Conservation (phyloP, 164 flowering plant genomes). For the Macadamia integrifolia region DNA sequence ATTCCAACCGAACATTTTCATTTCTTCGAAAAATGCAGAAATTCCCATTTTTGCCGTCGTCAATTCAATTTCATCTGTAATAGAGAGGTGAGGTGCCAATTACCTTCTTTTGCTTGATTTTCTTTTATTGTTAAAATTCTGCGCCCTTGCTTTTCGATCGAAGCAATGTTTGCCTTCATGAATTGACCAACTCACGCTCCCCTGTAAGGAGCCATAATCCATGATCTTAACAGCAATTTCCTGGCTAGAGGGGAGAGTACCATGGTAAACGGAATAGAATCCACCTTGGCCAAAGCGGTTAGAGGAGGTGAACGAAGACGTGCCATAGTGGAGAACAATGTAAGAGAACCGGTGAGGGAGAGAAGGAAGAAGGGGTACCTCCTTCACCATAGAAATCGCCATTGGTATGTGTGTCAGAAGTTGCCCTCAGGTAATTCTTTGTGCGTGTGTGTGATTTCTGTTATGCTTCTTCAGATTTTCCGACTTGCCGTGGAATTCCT, state of each 20-base stretch:
- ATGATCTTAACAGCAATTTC: conserved; percentile 68
- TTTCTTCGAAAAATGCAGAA: too few relatives aligned
- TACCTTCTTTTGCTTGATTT: neutral
- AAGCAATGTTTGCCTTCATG: neutral
- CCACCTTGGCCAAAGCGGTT: too few relatives aligned
- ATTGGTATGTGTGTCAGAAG: conserved; percentile 4
- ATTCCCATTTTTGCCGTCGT: too few relatives aligned
- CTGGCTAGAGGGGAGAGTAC: conserved; percentile 35
- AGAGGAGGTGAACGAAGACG: too few relatives aligned
- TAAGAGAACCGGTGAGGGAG: too few relatives aligned
- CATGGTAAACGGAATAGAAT: conserved; percentile 56
- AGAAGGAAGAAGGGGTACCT: too few relatives aligned
- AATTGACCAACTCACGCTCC: conserved; percentile 48
- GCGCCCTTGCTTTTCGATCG: neutral
- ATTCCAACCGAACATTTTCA: too few relatives aligned
- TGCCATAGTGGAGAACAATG: too few relatives aligned
- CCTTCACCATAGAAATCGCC: conserved; percentile 17
- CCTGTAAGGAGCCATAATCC: conserved; percentile 69
- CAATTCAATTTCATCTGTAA: neutral
- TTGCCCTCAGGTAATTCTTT: too few relatives aligned
- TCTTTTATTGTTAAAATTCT: conserved; percentile 2
- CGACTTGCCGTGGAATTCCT: too few relatives aligned
- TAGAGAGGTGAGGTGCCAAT: conserved; percentile 1
- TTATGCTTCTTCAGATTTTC: too few relatives aligned
- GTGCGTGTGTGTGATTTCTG: too few relatives aligned